These are phyloP conservation scores for Hypsizygus ulmarius DNA, from an alignment of 1,284 basidiomycete species.

Conservation along the genomic window DNA sequence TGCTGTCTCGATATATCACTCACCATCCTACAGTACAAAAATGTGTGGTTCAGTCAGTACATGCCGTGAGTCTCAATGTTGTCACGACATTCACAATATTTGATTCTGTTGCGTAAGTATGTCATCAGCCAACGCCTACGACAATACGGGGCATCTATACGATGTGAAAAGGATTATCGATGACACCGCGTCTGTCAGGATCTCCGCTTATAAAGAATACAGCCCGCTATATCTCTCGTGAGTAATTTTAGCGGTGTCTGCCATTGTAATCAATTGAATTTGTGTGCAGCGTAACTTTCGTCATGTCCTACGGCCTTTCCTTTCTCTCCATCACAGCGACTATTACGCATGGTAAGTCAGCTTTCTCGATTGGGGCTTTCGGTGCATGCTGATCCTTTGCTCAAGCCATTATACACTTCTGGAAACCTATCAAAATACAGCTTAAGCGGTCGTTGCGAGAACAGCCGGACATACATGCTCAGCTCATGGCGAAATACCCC, in stretches of 20 bases:
- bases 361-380: background rate
- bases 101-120: conserved; percentile 38
- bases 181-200: conserved; percentile 54
- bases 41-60: conserved; percentile 62
- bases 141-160: conserved; percentile 67
- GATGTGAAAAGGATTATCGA: conserved; percentile 67
- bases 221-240: conserved; percentile 82
- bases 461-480: conserved; percentile 81
- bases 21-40: conserved; percentile 41
- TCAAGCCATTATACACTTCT: conserved; percentile 75
- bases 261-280: background rate
- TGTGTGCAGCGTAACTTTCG: conserved; percentile 49
- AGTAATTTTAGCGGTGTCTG: conserved; percentile 11
- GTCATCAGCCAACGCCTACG: conserved; percentile 52
- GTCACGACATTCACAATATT: background rate
- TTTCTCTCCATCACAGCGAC: conserved; percentile 48
- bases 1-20: background rate
- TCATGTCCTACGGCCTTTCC: conserved; percentile 60
- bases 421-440: conserved; percentile 64
- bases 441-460: conserved; percentile 60
- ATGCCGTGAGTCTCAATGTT: conserved; percentile 39
- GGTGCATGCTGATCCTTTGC: conserved; percentile 35
- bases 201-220: conserved; percentile 69
- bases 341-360: conserved; percentile 34
- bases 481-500: conserved; percentile 76